Percentiles rank a stretch among this genome's conserved stretches.
These are phyloP conservation scores for Fusarium sp. DNA, from an alignment of 2,329 filamentous ascomycete genomes.

Conservation along the genomic window DNA sequence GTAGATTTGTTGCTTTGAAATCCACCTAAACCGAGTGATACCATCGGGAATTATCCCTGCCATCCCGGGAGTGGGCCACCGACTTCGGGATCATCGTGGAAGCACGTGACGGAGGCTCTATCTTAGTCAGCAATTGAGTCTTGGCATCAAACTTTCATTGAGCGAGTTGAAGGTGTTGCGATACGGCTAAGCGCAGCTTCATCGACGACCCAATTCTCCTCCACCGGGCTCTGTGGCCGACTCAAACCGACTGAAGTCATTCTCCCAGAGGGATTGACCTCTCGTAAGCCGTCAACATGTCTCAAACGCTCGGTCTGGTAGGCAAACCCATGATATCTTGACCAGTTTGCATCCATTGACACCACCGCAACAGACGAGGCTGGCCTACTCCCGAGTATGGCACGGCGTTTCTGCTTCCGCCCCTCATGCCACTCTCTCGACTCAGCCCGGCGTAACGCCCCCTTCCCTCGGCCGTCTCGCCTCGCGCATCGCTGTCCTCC, in stretches of 20 bases:
- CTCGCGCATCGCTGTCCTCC: slow-evolving; percentile 83
- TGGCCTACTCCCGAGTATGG: slow-evolving; percentile 97
- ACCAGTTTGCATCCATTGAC: slow-evolving; percentile 23
- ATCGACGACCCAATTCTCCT: slow-evolving; percentile 27
- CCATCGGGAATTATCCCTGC: slow-evolving; percentile 37
- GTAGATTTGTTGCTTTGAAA: slow-evolving; percentile 49
- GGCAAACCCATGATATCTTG: slow-evolving; percentile 32
- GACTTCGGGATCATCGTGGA: slow-evolving; percentile 33
- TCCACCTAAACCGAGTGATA: slow-evolving; percentile 41
- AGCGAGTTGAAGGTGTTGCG: slow-evolving; percentile 33
- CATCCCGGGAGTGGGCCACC: slow-evolving; percentile 32
- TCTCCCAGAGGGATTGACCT: slow-evolving; percentile 34
- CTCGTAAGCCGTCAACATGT: slow-evolving; percentile 66
- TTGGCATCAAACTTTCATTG: slow-evolving; percentile 46
- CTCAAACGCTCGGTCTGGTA: slow-evolving; percentile 83
- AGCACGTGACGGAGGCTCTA: slow-evolving; percentile 34
- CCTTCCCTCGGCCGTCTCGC: slow-evolving; percentile 92
- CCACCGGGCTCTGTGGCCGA: slow-evolving; percentile 21
- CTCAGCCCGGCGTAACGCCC: slow-evolving; percentile 67
- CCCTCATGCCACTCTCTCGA: slow-evolving; percentile 72
- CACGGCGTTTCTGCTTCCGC: slow-evolving; percentile 82
- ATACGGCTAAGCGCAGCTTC: slow-evolving; percentile 34
- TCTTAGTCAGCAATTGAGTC: slow-evolving; percentile 42
- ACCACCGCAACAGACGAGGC: slow-evolving; percentile 75
- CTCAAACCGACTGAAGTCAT: slow-evolving; percentile 21